Percentiles rank a stretch among this genome's conserved stretches.
Conservation (phyloP, 2,329 filamentous ascomycete genomes). For the Epichloe coenophiala region DNA sequence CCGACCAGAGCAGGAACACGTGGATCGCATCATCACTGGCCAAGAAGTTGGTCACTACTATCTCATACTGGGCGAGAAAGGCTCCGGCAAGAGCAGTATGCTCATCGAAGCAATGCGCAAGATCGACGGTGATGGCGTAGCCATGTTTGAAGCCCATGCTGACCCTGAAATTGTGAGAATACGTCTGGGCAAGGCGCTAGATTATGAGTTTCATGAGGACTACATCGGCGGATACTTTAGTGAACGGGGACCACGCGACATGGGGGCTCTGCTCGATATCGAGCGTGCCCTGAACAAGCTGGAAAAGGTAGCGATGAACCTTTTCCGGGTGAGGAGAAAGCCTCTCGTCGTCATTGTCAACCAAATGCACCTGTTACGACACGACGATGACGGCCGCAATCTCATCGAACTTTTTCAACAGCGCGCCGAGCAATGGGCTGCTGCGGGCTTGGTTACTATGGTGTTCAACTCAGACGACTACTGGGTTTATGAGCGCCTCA, state of each 20-base stretch:
- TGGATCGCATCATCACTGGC: conserved; percentile 75
- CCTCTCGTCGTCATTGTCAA: conserved; percentile 92
- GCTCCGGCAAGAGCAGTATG: conserved; percentile 95
- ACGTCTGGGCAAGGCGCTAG: conserved; percentile 79
- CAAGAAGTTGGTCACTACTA: conserved; percentile 70
- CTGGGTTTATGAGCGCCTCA: conserved; percentile 93
- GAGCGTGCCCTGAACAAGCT: conserved; percentile 95
- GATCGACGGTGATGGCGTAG: conserved; percentile 73
- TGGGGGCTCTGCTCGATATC: conserved; percentile 84
- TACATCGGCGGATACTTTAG: conserved; percentile 95
- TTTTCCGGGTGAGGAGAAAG: conserved; percentile 44
- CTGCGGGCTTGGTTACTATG: conserved; percentile 76
- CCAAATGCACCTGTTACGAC: conserved; percentile 77
- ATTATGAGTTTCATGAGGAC: conserved; percentile 96
- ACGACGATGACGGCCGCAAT: conserved; percentile 87
- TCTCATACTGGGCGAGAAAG: conserved; percentile 86
- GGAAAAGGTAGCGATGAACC: conserved; percentile 78
- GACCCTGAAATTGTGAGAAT: conserved; percentile 93
- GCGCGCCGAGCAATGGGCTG: conserved; percentile 91
- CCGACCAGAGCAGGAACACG: conserved; percentile 65
- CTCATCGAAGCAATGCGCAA: conserved; percentile 89
- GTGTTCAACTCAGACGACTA: conserved; percentile 97
- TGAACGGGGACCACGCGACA: conserved; percentile 82
- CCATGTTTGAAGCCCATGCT: conserved; percentile 93
- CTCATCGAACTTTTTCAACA: conserved; percentile 91